A percentile compares a stretch with the other conserved stretches of the same genome.
These are phyloP conservation scores for Nowakowskiella sp. DNA, from an alignment of 192 early-diverging fungal genomes.

Conservation along the genomic window DNA sequence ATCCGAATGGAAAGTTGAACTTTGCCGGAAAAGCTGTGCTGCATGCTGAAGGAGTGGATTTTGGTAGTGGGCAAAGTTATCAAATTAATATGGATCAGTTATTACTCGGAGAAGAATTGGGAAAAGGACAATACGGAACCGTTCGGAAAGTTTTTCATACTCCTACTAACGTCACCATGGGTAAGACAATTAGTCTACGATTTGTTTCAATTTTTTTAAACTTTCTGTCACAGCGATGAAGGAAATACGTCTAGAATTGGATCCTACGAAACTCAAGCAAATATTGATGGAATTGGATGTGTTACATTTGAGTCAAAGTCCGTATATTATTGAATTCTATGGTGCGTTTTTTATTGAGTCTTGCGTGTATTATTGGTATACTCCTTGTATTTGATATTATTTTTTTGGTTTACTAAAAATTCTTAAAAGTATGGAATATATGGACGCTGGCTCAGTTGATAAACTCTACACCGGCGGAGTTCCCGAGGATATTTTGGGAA, in stretches of 20 bases:
- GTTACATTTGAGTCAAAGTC: constrained; percentile 75
- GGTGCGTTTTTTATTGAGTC: constrained; percentile 93
- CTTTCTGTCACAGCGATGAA: constrained; percentile 36
- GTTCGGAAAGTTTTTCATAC: constrained; percentile 84
- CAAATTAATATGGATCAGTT: constrained; percentile 84
- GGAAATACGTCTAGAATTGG: constrained; percentile 90
- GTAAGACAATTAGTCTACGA: constrained; percentile 8
- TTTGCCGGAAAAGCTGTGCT: constrained; percentile 89
- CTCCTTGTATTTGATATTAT: constrained; percentile 4
- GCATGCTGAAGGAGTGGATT: constrained; percentile 85
- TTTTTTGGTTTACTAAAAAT: constrained; percentile 9
- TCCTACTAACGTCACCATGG: constrained; percentile 83
- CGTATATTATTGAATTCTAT: constrained; percentile 96
- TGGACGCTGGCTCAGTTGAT: constrained; percentile 94
- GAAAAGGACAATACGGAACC: constrained; percentile 88
- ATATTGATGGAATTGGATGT: constrained; percentile 96
- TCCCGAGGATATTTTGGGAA: constrained; percentile 67
- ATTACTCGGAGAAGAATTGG: constrained; percentile 65
- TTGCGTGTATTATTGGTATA: constrained; percentile 83
- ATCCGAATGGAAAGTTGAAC: constrained; percentile 77
- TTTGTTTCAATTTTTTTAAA: neutral
- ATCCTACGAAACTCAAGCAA: constrained; percentile 78
- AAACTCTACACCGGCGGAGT: constrained; percentile 71
- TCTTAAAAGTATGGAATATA: constrained; percentile 75
- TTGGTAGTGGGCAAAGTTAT: constrained; percentile 79